phyloP scores from a whole-genome alignment of 148 eudicot species.

The Rhododendron ovatum region DNA sequence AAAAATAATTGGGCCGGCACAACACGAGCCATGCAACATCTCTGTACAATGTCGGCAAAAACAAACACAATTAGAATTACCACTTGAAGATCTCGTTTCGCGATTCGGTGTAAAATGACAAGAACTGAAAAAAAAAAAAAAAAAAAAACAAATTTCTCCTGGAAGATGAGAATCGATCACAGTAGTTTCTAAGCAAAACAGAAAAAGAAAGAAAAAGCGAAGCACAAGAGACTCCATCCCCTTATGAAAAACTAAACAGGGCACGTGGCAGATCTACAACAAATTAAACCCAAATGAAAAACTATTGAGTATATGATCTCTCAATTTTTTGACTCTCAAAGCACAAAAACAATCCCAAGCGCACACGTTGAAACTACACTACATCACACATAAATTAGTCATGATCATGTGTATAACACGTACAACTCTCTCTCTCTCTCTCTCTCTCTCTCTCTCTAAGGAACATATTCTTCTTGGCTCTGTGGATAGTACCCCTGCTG shows the following conservation, averaged over 20 bases:
- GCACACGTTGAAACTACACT: background rate
- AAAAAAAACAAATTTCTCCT: background rate
- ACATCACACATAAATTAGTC: background rate
- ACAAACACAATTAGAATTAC: no score
- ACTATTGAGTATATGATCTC: background rate
- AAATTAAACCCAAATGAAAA: background rate
- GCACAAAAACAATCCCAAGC: background rate
- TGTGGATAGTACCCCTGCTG: conserved; percentile 7
- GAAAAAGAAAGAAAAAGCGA: background rate
- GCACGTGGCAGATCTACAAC: background rate
- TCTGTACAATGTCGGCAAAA: no score
- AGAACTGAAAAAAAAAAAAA: no score
- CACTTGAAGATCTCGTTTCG: no score
- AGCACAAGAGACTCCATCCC: background rate
- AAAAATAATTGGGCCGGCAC: no score
- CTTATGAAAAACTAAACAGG: background rate
- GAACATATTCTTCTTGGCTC: background rate
- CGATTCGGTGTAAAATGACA: no score
- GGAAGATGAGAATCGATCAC: background rate
- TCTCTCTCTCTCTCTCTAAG: background rate
- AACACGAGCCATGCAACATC: no score
- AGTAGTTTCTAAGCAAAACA: background rate
- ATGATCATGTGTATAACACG: background rate
- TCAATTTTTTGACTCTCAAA: background rate
- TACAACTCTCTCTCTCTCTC: background rate